Conservation (phyloP, 2,329 filamentous ascomycete species). For the Cytospora schulzeri region DNA sequence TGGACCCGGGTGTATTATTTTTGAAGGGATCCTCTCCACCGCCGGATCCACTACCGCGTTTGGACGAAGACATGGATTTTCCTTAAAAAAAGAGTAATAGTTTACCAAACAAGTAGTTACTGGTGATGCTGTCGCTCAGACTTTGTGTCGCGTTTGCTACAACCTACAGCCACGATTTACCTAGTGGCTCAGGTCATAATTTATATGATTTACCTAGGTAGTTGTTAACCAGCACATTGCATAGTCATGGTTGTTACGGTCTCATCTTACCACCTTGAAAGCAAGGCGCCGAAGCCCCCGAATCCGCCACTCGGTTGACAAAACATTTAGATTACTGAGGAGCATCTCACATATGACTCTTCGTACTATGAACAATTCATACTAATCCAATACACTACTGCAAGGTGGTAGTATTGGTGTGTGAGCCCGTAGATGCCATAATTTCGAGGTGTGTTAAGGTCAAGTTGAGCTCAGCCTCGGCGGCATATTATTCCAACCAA, state of each 20-base stretch:
- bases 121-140: background rate
- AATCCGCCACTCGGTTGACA: background rate
- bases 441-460: too few species aligned
- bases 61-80: conserved; percentile 19
- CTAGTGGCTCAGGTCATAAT: background rate
- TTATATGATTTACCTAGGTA: background rate
- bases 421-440: background rate
- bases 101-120: background rate
- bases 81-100: background rate
- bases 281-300: background rate
- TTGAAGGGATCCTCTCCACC: conserved; percentile 25
- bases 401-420: too few species aligned
- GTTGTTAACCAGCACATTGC: background rate
- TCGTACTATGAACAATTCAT: background rate
- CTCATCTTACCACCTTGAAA: background rate
- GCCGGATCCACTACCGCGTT: conserved; percentile 22
- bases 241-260: background rate
- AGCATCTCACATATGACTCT: background rate
- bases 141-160: background rate
- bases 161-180: background rate
- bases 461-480: too few species aligned
- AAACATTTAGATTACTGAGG: background rate
- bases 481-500: background rate
- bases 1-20: conserved; percentile 21
- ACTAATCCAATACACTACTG: background rate